A percentile compares a stretch with the other conserved stretches of the same genome.
Conservation (phyloP, 176 grass and related monocot species). For the Triticum dicoccoides region DNA sequence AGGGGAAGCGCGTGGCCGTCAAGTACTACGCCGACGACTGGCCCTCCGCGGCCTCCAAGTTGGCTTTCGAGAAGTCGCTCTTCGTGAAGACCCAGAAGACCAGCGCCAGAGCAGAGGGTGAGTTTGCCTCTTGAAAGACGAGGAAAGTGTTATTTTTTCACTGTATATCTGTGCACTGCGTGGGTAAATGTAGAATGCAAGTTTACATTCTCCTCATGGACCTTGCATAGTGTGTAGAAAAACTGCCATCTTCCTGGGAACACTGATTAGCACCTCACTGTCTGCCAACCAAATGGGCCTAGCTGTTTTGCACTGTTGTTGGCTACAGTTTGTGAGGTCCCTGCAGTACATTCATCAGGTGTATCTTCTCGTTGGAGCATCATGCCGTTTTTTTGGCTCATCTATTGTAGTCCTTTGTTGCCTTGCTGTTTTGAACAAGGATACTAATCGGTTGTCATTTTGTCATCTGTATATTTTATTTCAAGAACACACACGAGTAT, state of each 20-base stretch:
- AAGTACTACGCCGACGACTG: constrained; percentile 67
- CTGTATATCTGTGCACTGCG: background rate
- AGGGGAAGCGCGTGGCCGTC: constrained; percentile 60
- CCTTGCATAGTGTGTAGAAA: background rate
- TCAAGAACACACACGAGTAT: background rate
- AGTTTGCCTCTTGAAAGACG: background rate
- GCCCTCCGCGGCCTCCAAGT: constrained; percentile 48
- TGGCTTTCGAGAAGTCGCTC: constrained; percentile 64
- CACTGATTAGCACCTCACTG: background rate
- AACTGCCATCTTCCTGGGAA: background rate
- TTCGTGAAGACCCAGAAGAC: constrained; percentile 59
- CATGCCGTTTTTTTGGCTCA: background rate
- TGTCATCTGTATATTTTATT: background rate
- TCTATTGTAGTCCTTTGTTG: background rate
- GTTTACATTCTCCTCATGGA: background rate
- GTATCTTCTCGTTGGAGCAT: background rate
- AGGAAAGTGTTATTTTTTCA: background rate
- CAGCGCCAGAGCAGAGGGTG: constrained; percentile 37
- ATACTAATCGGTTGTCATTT: background rate
- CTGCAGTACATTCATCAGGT: background rate
- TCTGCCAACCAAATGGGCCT: background rate
- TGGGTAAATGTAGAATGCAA: background rate
- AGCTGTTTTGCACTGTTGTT: background rate
- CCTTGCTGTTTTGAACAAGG: background rate
- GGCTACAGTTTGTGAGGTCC: background rate